Percentiles rank a stretch among this genome's conserved stretches.
Conservation (phyloP, 768 basidiomycete genomes). For the Candolleomyces efflorescens region DNA sequence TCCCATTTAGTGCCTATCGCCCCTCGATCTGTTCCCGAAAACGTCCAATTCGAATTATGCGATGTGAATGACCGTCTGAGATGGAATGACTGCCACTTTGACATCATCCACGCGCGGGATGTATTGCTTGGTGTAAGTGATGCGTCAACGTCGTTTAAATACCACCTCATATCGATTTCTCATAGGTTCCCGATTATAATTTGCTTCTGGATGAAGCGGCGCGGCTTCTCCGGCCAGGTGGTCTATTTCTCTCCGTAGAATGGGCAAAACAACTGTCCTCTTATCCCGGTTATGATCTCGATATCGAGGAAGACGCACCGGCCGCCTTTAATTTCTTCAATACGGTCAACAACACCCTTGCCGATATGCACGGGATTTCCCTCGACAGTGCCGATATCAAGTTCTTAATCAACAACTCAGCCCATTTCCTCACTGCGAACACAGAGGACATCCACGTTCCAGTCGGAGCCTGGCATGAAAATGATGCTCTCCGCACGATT, state of each 20-base stretch:
- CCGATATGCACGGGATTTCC: constrained; percentile 29
- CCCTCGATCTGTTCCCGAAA: constrained; percentile 53
- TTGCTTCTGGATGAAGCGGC: constrained; percentile 51
- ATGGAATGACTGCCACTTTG: constrained; percentile 52
- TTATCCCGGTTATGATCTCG: constrained; percentile 22
- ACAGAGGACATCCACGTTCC: constrained; percentile 38
- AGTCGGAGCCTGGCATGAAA: constrained; percentile 50
- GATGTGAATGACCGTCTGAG: constrained; percentile 52
- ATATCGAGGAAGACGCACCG: constrained; percentile 35
- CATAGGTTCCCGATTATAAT: constrained; percentile 53
- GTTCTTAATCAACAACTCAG: constrained; percentile 28
- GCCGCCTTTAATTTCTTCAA: constrained; percentile 33
- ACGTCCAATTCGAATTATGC: constrained; percentile 63
- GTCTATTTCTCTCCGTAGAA: constrained; percentile 65
- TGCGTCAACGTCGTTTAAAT: neutral
- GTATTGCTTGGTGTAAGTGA: constrained; percentile 56
- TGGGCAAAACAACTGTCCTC: constrained; percentile 44
- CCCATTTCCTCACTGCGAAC: constrained; percentile 39
- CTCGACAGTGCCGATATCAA: constrained; percentile 36
- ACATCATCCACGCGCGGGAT: constrained; percentile 63
- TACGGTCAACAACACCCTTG: constrained; percentile 31
- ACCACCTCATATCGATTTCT: constrained; percentile 4
- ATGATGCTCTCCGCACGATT: constrained; percentile 28
- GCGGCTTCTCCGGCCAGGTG: constrained; percentile 66
- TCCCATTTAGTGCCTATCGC: constrained; percentile 59